Evolutionary conservation across 1,284 basidiomycete species (phyloP), one percentile per base, ranked within the genome.

Genomic region (Ganoderma meredithae): DNA sequence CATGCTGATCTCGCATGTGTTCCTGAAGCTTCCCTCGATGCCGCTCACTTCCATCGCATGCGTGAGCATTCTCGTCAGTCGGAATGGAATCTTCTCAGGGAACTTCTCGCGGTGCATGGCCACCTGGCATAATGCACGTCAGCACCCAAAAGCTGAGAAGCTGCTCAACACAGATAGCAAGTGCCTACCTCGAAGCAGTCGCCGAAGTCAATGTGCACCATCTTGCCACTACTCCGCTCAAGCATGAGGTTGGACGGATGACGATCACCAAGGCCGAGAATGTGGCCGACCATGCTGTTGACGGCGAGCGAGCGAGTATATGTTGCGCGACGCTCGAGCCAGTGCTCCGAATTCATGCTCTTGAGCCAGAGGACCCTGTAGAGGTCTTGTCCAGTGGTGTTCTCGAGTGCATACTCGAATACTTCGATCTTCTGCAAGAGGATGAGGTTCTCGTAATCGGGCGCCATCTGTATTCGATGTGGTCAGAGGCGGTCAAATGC

Each of bases 1-100:
- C 98, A 99, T 99, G 47, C 96, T 96, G 74, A 97, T 97, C 79
- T 99, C 97, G 83, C 96, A 98, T 12, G 95, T 97, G 74, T 93
- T 92, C 76, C 95, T 90, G 88, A 97, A 99, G 75, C 96, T 98
- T 47, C 98, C 98, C 77, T 98, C 95, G 74, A 99, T 97, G 22
- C 98, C 98, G 80, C 95, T 96, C 72, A 96, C 95, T 87, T 99
- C 98, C 98, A 99, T 99, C 2, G 98, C 98, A 79, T 98, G 96
- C 39, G 96, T 98, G 68, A 99, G 86, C 98, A 99, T 99, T 73
- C 98, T 87, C 13, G 98, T 99, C 72, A 99, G 85, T 60, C 98
- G 90, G 91, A 99, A 99, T 0, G 98, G 98, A 64, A 99, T 96
- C 80, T 95, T 98, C 82, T 99, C 98, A 0, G 98, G 98, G 85